phyloP scores from a whole-genome alignment of 768 basidiomycete species.

The Sistotremastrum suecicum region DNA sequence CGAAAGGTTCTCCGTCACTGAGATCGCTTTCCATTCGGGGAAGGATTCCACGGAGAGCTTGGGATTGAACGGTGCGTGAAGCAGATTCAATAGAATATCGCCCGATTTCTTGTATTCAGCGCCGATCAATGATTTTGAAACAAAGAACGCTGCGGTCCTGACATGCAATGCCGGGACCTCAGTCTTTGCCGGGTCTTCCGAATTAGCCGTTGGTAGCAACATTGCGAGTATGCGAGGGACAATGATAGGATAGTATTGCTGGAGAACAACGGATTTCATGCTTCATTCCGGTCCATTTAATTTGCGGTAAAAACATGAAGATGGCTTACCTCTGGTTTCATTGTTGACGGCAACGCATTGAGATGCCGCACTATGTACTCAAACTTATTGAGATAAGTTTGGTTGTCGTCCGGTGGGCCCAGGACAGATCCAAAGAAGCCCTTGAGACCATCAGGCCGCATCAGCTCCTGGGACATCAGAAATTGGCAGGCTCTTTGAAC shows the following conservation, averaged over 20 bases:
- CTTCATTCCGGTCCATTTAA: too few species aligned
- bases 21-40: background rate
- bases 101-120: background rate
- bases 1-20: background rate
- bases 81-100: constrained; percentile 25
- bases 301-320: background rate
- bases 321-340: constrained; percentile 37
- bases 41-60: background rate
- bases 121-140: background rate
- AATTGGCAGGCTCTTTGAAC: constrained; percentile 43
- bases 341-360: constrained; percentile 42
- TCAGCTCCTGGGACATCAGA: constrained; percentile 56
- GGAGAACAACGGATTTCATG: background rate
- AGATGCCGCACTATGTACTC: constrained; percentile 59
- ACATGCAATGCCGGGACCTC: constrained; percentile 14
- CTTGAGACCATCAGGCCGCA: constrained; percentile 54
- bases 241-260: constrained; percentile 51
- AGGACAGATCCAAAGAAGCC: constrained; percentile 61
- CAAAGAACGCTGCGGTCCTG: background rate
- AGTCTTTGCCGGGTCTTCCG: constrained; percentile 13
- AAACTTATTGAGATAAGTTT: constrained; percentile 50
- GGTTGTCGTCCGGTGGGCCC: constrained; percentile 40
- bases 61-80: constrained; percentile 40
- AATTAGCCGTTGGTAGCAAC: constrained; percentile 21
- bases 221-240: constrained; percentile 41